These are phyloP conservation scores for Didymellaceae sp. DNA, from an alignment of 2,329 filamentous ascomycete species.

Conservation along the genomic window DNA sequence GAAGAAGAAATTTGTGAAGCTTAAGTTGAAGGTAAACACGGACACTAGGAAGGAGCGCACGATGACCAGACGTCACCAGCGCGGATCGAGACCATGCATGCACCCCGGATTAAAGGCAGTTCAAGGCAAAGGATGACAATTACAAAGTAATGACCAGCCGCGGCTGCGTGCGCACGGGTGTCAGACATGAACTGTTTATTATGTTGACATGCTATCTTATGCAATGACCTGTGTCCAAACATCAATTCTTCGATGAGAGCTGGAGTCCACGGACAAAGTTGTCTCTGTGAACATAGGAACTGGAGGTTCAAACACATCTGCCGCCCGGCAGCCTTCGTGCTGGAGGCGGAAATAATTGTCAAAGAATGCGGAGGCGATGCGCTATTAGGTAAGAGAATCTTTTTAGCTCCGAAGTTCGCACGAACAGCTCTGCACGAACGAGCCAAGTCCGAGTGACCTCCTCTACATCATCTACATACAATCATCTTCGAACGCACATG, in stretches of 20 bases:
- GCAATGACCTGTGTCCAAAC: too few species aligned
- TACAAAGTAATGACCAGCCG: background rate
- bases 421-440: constrained; percentile 7
- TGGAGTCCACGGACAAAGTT: too few species aligned
- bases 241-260: too few species aligned
- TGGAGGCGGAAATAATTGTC: constrained; percentile 6
- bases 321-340: background rate
- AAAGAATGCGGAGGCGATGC: constrained; percentile 18
- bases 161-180: background rate
- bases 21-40: constrained; percentile 23
- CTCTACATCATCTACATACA: background rate
- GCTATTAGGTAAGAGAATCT: constrained; percentile 30
- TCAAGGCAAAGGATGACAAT: constrained; percentile 16
- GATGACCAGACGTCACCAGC: constrained; percentile 24
- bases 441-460: constrained; percentile 7
- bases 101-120: constrained; percentile 30
- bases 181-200: background rate
- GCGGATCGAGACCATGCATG: constrained; percentile 27
- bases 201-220: too few species aligned
- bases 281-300: too few species aligned
- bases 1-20: constrained; percentile 18
- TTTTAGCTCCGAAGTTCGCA: constrained; percentile 10
- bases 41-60: constrained; percentile 21
- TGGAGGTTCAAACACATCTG: too few species aligned
- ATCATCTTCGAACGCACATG: background rate